Evolutionary conservation across 2,329 filamentous ascomycete species (phyloP).

Genomic region (Colletotrichum sp.): DNA sequence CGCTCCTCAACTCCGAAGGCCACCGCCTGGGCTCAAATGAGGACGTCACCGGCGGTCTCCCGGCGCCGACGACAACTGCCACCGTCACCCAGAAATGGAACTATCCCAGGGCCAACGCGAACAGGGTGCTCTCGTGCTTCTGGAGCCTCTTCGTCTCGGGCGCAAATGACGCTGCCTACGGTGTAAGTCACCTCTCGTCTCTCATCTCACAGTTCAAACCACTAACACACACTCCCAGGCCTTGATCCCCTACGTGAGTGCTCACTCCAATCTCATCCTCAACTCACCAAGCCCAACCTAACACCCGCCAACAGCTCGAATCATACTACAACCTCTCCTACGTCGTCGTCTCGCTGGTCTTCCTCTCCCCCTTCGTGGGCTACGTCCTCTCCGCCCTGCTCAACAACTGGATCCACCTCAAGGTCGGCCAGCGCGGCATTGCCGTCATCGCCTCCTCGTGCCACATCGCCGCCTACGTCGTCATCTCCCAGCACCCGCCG

Average conservation of each 20-base stretch:
- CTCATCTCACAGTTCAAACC: not conserved
- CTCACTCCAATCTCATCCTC: constrained; percentile 24
- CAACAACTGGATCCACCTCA: constrained; percentile 56
- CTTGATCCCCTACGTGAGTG: constrained; percentile 54
- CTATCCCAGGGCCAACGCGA: constrained; percentile 51
- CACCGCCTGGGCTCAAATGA: constrained; percentile 2
- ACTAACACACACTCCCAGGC: constrained; percentile 37
- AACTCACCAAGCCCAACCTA: constrained; percentile 26
- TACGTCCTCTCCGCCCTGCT: constrained; percentile 66
- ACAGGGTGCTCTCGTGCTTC: constrained; percentile 57
- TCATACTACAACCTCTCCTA: constrained; percentile 67
- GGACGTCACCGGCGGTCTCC: constrained; percentile 6
- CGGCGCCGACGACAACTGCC: not conserved
- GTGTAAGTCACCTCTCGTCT: constrained; percentile 43
- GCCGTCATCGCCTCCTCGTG: constrained; percentile 63
- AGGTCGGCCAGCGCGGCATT: constrained; percentile 59
- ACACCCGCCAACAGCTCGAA: constrained; percentile 20
- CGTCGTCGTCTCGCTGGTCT: constrained; percentile 67
- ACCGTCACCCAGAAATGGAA: constrained; percentile 49
- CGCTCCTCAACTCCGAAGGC: constrained; percentile 2
- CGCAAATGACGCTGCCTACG: constrained; percentile 63
- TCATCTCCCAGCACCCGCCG: constrained; percentile 69
- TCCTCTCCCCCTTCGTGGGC: constrained; percentile 69
- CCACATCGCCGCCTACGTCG: constrained; percentile 69
- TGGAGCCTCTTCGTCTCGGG: constrained; percentile 64